A percentile compares a stretch with the other conserved stretches of the same genome.
Evolutionary conservation across 441 rosid species (phyloP).

Genomic region (Pelargonium australe): DNA sequence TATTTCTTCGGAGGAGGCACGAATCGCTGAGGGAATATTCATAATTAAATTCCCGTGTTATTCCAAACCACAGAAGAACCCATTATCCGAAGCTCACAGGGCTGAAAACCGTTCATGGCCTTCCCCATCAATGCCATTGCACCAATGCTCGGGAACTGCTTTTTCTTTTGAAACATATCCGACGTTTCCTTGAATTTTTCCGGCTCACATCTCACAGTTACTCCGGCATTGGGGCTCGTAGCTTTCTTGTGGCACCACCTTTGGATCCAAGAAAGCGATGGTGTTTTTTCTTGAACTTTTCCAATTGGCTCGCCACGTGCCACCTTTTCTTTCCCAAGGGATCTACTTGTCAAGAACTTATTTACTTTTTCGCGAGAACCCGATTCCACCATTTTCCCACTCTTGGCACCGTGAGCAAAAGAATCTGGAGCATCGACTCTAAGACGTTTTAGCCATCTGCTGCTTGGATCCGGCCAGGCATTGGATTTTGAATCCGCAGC

Average conservation of each 20-base stretch:
- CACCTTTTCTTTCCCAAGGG: conserved; percentile 25
- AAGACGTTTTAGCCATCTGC: conserved; percentile 85
- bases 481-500: conserved; percentile 35
- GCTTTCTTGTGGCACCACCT: conserved; percentile 57
- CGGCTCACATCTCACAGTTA: conserved; percentile 30
- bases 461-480: conserved; percentile 40
- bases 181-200: conserved; percentile 27
- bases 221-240: conserved; percentile 22
- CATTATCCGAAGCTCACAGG: conserved; percentile 44
- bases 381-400: conserved; percentile 31
- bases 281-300: conserved; percentile 33
- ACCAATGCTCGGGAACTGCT: conserved; percentile 70
- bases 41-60: conserved; percentile 25
- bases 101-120: conserved; percentile 55
- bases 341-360: conserved; percentile 23
- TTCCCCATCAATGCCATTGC: conserved; percentile 98
- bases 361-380: conserved; percentile 31
- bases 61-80: conserved; percentile 65
- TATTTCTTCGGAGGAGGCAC: not conserved
- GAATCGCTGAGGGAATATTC: not conserved
- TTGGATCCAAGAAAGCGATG: conserved; percentile 56
- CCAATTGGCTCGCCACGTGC: conserved; percentile 14
- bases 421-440: conserved; percentile 36
- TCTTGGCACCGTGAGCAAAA: conserved; percentile 39
- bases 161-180: conserved; percentile 34